Conservation (phyloP, 2,329 filamentous ascomycete genomes). For the Cercospora sesami region DNA sequence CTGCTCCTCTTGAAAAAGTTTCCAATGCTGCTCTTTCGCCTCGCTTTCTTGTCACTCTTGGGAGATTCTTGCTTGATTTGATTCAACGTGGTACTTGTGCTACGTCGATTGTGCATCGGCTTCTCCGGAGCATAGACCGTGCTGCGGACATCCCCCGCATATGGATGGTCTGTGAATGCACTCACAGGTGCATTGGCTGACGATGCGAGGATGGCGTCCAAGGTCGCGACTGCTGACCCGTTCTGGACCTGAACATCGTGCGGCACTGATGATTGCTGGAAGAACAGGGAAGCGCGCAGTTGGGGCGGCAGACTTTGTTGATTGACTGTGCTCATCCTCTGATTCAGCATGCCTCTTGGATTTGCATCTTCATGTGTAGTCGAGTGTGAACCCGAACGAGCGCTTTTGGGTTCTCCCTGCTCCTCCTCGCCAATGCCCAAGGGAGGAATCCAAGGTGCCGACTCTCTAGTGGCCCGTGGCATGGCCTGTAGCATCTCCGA, state of each 20-base stretch:
- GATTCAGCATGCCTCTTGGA: slow-evolving; percentile 32
- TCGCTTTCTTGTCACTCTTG: slow-evolving; percentile 27
- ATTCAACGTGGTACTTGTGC: slow-evolving; percentile 21
- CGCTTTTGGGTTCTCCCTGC: neutral
- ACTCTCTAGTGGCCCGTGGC: slow-evolving; percentile 55
- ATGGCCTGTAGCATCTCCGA: slow-evolving; percentile 64
- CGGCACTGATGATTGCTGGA: slow-evolving; percentile 65
- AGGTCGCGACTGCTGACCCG: slow-evolving; percentile 80
- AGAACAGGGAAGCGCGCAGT: slow-evolving; percentile 86
- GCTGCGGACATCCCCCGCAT: slow-evolving; percentile 70
- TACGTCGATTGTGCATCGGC: slow-evolving; percentile 23
- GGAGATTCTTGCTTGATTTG: neutral
- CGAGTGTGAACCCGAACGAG: slow-evolving; percentile 3
- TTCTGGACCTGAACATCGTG: slow-evolving; percentile 62
- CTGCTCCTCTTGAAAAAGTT: slow-evolving; percentile 37
- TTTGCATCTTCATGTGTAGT: slow-evolving; percentile 11
- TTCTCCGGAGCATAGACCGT: slow-evolving; percentile 66
- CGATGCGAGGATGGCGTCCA: slow-evolving; percentile 89
- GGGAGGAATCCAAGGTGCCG: slow-evolving; percentile 49
- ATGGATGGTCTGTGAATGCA: slow-evolving; percentile 87
- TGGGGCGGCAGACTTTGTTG: slow-evolving; percentile 68
- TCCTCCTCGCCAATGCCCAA: slow-evolving; percentile 27
- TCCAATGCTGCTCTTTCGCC: slow-evolving; percentile 36
- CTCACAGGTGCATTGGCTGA: slow-evolving; percentile 83
- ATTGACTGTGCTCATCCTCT: slow-evolving; percentile 43